Conservation (phyloP, 164 flowering plant genomes). For the Cinnamomum micranthum region DNA sequence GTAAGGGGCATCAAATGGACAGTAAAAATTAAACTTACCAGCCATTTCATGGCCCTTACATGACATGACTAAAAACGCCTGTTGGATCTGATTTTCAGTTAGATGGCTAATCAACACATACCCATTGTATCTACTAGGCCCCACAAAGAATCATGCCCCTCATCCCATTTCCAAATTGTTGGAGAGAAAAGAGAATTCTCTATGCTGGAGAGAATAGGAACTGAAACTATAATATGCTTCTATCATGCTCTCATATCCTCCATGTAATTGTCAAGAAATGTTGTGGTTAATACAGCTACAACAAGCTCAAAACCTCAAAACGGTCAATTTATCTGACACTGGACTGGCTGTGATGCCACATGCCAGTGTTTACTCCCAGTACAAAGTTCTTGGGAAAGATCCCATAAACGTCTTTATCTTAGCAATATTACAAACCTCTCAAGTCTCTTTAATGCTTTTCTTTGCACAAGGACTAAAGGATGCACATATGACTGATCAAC, state of each 20-base stretch:
- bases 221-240: background rate
- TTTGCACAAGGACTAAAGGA: background rate
- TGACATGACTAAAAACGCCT: no score
- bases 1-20: no score
- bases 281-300: background rate
- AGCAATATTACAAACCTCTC: no score
- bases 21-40: no score
- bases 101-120: background rate
- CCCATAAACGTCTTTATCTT: background rate
- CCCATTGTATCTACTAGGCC: background rate
- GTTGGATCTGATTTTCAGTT: no score
- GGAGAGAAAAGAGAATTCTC: background rate
- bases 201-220: background rate
- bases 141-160: background rate
- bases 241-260: background rate
- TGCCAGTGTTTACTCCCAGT: background rate
- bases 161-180: background rate
- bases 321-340: background rate
- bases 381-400: background rate
- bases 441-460: no score
- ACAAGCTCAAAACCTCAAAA: background rate
- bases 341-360: background rate
- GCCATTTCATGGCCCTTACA: no score
- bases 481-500: background rate
- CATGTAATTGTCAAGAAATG: background rate